Evolutionary conservation across 768 basidiomycete species (phyloP), one percentile per base, ranked within the genome.

Genomic region (Trametes maxima): DNA sequence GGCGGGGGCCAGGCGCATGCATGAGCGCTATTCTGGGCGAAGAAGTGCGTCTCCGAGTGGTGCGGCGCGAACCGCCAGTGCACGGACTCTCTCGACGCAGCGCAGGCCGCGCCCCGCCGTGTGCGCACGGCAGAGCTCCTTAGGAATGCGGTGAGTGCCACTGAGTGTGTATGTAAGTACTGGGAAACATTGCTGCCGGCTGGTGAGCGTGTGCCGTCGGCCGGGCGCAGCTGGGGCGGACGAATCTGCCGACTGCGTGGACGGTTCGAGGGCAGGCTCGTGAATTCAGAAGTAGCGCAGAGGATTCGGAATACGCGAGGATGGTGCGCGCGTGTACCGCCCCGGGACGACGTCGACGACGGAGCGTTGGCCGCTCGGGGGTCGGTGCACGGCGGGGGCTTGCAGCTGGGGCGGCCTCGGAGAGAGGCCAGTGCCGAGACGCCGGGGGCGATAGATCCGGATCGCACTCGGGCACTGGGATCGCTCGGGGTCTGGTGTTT

Each of bases 341-440:
- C 10, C 6, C 14, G 14, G 19, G 21, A 25, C 8, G 17, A 22
- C 37, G 19, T n/a, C n/a, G 12, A 25, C 21, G 21, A 39, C 36
- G 50, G 19, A n/a, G 36, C 22, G 42, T 6, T 40, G 36, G 10
- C 13, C 14, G 17, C 3, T 39, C n/a, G n/a, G n/a, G n/a, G n/a
- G n/a, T n/a, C n/a, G n/a, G 28, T 8, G 28, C 28, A 33, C 28
- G 28, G 28, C 19, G 11, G 49, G 35, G 49, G n/a, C 49, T 33
- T 3, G 46, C 22, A 25, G 19, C 5, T 12, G 53, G 55, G 37
- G 12, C 37, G 47, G 22, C 14, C 44, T 57, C 56, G 56, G 56
- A 57, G 37, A 46, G 37, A 37, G 56, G 56, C 24, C 47, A 46
- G 19, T 49, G 56, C 56, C 56, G 56, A 49, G 47, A 47, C 56